Evolutionary conservation across 345 rosid genomes (phyloP), one percentile per base, ranked within the genome.

Genomic region (Hibiscus syriacus): DNA sequence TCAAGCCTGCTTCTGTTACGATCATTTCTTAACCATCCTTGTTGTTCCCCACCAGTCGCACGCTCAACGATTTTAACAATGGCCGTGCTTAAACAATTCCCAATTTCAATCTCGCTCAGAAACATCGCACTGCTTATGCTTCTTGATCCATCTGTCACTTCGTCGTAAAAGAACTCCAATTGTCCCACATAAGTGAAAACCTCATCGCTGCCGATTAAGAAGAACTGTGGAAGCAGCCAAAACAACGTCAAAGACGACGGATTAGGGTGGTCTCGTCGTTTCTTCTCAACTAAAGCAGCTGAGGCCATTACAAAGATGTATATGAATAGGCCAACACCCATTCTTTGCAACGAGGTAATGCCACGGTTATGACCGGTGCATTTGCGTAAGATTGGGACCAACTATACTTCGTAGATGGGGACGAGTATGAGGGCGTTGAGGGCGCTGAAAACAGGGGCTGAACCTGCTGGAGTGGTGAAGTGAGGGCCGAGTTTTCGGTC

Each of bases 91-190:
- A 69, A 34, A 43, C 60, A 59, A 39, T 66, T 71, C 67, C 89
- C 89, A 0, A 83, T 72, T 46, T 86, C 87, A 45, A 87, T 70
- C 77, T 80, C 83, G 25, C 77, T 54, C 0, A 83, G 79, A 68
- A 87, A 85, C 75, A 87, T 11, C 0, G 86, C 85, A 11, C 84
- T 80, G 27, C 58, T 79, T 74, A 30, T 76, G 67, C 88, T 83
- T n/a, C n/a, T n/a, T n/a, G n/a, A n/a, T n/a, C 87, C 87, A 4
- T 82, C 88, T 0, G 87, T 82, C 4, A 88, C 88, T 74, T 87
- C 86, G 2, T 84, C 83, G 70, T 83, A 85, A 50, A 85, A 85
- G 50, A 84, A 85, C 58, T 85, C 87, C 27, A 87, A 17, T 57
- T 83, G 86, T 4, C 92, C 90, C 11, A 85, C 85, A 56, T 74